Percentiles rank a stretch among this genome's conserved stretches.
Conservation (phyloP, 2,329 filamentous ascomycete species). For the Aschersonia sp. region DNA sequence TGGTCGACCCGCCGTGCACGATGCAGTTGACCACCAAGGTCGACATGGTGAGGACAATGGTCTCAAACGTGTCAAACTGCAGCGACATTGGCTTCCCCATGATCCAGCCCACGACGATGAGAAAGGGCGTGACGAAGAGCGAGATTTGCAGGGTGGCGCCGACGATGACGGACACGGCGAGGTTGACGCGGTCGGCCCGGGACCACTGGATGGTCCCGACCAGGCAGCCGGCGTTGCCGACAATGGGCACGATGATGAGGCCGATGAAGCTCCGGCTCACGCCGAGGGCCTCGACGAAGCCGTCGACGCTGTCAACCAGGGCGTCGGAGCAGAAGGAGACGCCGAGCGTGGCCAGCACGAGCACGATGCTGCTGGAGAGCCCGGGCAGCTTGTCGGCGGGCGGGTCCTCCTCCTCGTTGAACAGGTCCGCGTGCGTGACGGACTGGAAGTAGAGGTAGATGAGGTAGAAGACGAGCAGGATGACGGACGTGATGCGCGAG, state of each 20-base stretch:
- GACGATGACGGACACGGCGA: conserved; percentile 8
- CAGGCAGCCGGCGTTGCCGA: conserved; percentile 7
- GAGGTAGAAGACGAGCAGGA: conserved; percentile 5
- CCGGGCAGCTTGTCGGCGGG: conserved; percentile 5
- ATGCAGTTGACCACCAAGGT: conserved; percentile 7
- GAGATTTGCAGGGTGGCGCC: conserved; percentile 8
- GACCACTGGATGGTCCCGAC: conserved; percentile 8
- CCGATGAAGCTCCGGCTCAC: conserved; percentile 8
- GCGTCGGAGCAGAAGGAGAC: conserved; percentile 11
- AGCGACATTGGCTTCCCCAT: conserved; percentile 7
- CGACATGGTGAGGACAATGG: conserved; percentile 7
- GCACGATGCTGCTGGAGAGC: conserved; percentile 5
- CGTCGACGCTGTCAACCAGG: conserved; percentile 10
- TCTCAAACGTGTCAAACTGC: conserved; percentile 8
- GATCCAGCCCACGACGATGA: conserved; percentile 6
- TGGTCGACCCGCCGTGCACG: conserved; percentile 6
- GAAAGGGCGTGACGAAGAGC: conserved; percentile 7
- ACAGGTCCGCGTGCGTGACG: conserved; percentile 7
- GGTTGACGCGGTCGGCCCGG: conserved; percentile 5
- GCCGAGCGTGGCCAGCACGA: conserved; percentile 6
- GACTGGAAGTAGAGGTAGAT: conserved; percentile 7
- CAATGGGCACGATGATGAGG: conserved; percentile 7
- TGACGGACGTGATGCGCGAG: conserved; percentile 5
- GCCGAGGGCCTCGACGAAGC: conserved; percentile 6
- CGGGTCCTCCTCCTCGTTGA: conserved; percentile 4